phyloP scores from a whole-genome alignment of 768 basidiomycete species.

The Favolaschia claudopus region DNA sequence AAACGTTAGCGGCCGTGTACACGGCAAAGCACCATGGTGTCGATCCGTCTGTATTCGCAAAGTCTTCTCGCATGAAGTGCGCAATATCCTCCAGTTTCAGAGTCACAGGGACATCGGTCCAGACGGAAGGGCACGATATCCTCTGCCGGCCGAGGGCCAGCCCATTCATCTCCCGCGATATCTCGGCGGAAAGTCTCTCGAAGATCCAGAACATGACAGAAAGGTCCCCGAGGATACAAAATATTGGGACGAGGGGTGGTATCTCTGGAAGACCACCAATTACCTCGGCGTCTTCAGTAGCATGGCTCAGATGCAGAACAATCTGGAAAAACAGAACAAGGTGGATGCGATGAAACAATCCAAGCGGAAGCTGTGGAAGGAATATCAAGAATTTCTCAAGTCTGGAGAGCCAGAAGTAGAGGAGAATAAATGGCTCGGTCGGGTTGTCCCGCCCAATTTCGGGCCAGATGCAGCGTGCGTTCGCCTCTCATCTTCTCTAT shows the following conservation, averaged over 20 bases:
- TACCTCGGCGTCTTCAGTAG: conserved; percentile 62
- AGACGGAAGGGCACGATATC: conserved; percentile 61
- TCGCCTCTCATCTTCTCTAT: not conserved
- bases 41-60: conserved; percentile 69
- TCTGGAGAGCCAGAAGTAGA: conserved; percentile 31
- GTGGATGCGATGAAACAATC: conserved; percentile 49
- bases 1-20: conserved; percentile 58
- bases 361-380: conserved; percentile 54
- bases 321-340: conserved; percentile 58
- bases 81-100: conserved; percentile 55
- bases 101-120: conserved; percentile 48
- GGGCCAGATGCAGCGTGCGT: conserved; percentile 49
- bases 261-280: conserved; percentile 71
- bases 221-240: conserved; percentile 46
- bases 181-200: conserved; percentile 50
- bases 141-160: conserved; percentile 75
- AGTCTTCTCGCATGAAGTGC: conserved; percentile 73
- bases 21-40: conserved; percentile 60
- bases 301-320: conserved; percentile 64
- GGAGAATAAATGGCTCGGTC: conserved; percentile 47
- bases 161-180: conserved; percentile 51
- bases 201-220: conserved; percentile 36
- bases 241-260: conserved; percentile 80
- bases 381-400: conserved; percentile 54
- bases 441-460: conserved; percentile 49